phyloP scores from a whole-genome alignment of 2,329 filamentous ascomycete species.

The Sporothrix inflata region DNA sequence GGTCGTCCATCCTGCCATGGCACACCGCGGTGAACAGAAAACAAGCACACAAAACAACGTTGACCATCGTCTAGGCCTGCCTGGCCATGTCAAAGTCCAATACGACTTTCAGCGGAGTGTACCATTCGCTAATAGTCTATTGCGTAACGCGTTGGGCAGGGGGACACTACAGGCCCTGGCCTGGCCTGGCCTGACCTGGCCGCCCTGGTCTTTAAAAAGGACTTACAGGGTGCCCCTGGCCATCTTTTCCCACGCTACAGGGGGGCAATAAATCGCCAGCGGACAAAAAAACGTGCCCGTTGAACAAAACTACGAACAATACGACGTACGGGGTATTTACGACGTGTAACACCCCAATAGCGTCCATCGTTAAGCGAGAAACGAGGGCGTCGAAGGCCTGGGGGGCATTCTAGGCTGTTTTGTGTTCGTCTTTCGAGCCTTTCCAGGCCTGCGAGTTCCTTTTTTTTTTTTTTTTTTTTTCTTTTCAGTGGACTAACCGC shows the following conservation, averaged over 20 bases:
- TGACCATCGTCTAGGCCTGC: background rate
- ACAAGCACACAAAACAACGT: background rate
- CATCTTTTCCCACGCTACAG: background rate
- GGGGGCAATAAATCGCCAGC: no score
- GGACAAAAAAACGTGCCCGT: background rate
- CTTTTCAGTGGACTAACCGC: no score
- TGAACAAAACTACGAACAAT: background rate
- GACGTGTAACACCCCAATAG: no score
- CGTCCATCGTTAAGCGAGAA: background rate
- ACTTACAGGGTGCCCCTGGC: background rate
- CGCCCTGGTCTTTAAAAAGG: no score
- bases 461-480: no score
- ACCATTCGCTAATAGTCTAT: background rate
- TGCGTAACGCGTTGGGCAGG: background rate
- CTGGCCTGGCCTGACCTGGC: background rate
- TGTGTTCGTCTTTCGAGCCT: no score
- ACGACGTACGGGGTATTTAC: background rate
- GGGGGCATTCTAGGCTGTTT: no score
- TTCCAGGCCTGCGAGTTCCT: no score
- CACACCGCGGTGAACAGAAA: constrained; percentile 1
- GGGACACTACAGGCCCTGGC: background rate
- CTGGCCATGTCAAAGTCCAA: background rate
- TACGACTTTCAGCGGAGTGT: background rate
- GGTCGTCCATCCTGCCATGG: background rate
- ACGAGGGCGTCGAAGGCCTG: background rate